Evolutionary conservation across 768 basidiomycete species (phyloP), one percentile per base, ranked within the genome.

Genomic region (Lentinula sp.): DNA sequence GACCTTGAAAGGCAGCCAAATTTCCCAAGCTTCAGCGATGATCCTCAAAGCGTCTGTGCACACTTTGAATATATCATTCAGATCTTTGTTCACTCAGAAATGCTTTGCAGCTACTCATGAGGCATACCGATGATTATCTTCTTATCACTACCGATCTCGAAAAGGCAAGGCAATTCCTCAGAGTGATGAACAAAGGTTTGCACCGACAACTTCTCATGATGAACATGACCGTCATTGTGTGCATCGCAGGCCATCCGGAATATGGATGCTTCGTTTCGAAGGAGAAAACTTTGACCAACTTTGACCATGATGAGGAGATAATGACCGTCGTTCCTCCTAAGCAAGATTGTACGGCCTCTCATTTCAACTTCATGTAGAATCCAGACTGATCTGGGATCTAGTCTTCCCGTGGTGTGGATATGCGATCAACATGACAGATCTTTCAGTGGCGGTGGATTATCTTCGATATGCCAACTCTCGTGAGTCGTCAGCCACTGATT

Each of bases 321-420:
- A 75, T 80, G 67, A 87, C 83, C 64, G 76, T 83, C n/a, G 77
- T 78, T 5, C 76, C 77, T 54, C 77, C 80, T 1, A 69, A 70
- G 35, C 79, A 81, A 61, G 72, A 70, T 71, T 68, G 83, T 79
- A 69, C 64, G 63, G 68, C 35, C 4, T 2, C 35, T 60, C 23
- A 23, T 15, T 1, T 37, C 16, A 18, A 16, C 34, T 18, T 50
- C 18, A 21, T 23, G 18, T 48, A 21, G 18, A 15, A 31, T 28
- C 13, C 4, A 49, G n/a, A 16, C 15, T 61, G 28, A 48, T 54
- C 31, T 60, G 10, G 6, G 34, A 23, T 28, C 57, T 40, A 95
- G 94, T 76, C 45, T 98, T 99, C 70, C 89, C 93, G 1, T 99
- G 95, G 90, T 99, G 97, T 74, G 97, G 95, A 2, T 82, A 88